phyloP scores from a whole-genome alignment of 108 stramenopile species.

The Poteriospumella lacustris region DNA sequence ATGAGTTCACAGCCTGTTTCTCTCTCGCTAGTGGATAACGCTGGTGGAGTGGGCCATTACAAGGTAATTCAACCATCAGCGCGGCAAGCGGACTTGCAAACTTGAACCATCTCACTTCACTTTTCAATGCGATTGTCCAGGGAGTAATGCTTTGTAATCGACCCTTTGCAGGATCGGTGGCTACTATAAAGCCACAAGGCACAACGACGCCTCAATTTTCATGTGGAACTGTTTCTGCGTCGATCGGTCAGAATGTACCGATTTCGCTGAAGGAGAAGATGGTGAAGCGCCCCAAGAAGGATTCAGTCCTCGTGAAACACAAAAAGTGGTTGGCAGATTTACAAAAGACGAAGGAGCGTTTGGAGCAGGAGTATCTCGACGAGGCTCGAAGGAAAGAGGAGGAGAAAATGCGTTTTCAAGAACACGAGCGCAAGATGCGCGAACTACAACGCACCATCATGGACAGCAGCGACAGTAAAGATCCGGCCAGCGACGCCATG shows the following conservation, averaged over 20 bases:
- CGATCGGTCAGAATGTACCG: background rate
- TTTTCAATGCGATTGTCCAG: no score
- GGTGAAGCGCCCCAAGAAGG: conserved; percentile 16
- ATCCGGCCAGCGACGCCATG: no score
- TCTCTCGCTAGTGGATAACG: conserved; percentile 18
- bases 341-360: conserved; percentile 15
- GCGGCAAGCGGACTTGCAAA: no score
- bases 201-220: background rate
- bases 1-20: no score
- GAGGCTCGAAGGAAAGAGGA: background rate
- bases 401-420: background rate
- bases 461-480: no score
- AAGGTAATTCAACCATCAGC: no score
- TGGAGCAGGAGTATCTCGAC: background rate
- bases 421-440: conserved; percentile 10
- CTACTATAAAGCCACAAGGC: background rate
- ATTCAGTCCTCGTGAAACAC: conserved; percentile 19
- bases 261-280: background rate
- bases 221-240: background rate
- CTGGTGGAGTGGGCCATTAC: conserved; percentile 19
- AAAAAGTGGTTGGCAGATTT: conserved; percentile 26
- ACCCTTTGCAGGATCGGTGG: conserved; percentile 22
- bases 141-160: conserved; percentile 30
- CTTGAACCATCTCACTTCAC: no score
- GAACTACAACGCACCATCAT: no score